These are phyloP conservation scores for Microdochium trichocladiopsis DNA, from an alignment of 2,329 filamentous ascomycete genomes.

Conservation along the genomic window DNA sequence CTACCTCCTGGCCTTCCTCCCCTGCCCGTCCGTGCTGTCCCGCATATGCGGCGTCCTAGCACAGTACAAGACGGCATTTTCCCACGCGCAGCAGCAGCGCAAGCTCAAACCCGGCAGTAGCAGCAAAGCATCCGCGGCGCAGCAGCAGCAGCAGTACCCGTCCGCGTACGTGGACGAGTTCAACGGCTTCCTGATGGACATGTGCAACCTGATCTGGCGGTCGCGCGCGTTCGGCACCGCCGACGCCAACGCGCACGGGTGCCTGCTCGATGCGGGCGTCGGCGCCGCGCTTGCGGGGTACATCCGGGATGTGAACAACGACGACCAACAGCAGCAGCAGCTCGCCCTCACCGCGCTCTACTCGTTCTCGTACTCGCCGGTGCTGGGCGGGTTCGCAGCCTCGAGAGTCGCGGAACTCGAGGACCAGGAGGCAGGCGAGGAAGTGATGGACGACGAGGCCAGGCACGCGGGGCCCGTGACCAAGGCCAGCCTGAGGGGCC, in stretches of 20 bases:
- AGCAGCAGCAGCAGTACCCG: conserved; percentile 36
- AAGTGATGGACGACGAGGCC: conserved; percentile 26
- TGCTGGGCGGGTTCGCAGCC: conserved; percentile 48
- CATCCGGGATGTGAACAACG: conserved; percentile 37
- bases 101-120: conserved; percentile 17
- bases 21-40: conserved; percentile 56
- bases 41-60: conserved; percentile 64
- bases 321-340: conserved; percentile 8
- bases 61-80: conserved; percentile 59
- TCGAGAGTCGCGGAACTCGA: conserved; percentile 49
- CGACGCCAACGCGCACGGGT: conserved; percentile 57
- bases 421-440: conserved; percentile 38
- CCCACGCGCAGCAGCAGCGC: conserved; percentile 21
- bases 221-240: conserved; percentile 59
- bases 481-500: conserved; percentile 53
- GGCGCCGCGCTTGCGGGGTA: conserved; percentile 40
- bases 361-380: conserved; percentile 51
- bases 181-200: conserved; percentile 81
- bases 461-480: conserved; percentile 65
- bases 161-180: conserved; percentile 59
- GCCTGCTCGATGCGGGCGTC: conserved; percentile 37
- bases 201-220: conserved; percentile 79
- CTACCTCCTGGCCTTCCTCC: conserved; percentile 63
- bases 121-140: no score
- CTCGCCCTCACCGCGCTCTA: conserved; percentile 43